These are phyloP conservation scores for Phytopythium litorale DNA, from an alignment of 352 stramenopile genomes.

Conservation along the genomic window DNA sequence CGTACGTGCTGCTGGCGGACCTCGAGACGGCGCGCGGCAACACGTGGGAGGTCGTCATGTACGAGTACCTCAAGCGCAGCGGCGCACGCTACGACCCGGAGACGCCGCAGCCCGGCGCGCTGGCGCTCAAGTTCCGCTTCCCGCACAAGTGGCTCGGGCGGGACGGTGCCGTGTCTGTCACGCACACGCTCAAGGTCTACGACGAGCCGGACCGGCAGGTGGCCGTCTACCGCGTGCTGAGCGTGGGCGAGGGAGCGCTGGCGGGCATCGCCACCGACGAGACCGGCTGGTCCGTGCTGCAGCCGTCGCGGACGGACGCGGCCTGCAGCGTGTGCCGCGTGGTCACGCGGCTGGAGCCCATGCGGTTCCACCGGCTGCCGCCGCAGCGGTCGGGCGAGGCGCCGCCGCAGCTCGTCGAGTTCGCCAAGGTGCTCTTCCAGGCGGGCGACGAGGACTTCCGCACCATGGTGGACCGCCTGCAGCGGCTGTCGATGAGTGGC, in stretches of 20 bases:
- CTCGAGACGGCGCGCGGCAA: conserved; percentile 13
- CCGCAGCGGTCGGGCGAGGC: not conserved
- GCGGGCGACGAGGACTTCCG: conserved; percentile 6
- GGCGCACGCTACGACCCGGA: conserved; percentile 10
- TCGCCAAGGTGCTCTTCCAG: conserved; percentile 1
- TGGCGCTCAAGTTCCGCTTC: conserved; percentile 17
- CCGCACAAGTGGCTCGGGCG: conserved; percentile 5
- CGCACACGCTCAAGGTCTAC: not conserved
- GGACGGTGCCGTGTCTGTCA: not conserved
- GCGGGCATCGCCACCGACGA: conserved; percentile 22
- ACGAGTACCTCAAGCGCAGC: conserved; percentile 10
- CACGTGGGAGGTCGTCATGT: conserved; percentile 20
- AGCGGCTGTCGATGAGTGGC: not conserved
- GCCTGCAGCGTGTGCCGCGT: not conserved
- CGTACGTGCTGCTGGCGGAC: conserved; percentile 13
- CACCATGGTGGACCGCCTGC: not conserved
- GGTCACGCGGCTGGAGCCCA: not conserved
- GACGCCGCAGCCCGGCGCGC: conserved; percentile 19
- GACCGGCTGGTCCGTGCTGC: conserved; percentile 10
- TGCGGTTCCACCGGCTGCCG: not conserved
- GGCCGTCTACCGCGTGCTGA: conserved; percentile 24
- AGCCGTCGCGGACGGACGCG: conserved; percentile 1
- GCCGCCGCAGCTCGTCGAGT: conserved; percentile 6
- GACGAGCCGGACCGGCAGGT: conserved; percentile 18
- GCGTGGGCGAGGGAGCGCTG: conserved; percentile 24